Base-by-base conservation (phyloP, 2,329 filamentous ascomycete species). In the Rutstroemia sp. region DNA sequence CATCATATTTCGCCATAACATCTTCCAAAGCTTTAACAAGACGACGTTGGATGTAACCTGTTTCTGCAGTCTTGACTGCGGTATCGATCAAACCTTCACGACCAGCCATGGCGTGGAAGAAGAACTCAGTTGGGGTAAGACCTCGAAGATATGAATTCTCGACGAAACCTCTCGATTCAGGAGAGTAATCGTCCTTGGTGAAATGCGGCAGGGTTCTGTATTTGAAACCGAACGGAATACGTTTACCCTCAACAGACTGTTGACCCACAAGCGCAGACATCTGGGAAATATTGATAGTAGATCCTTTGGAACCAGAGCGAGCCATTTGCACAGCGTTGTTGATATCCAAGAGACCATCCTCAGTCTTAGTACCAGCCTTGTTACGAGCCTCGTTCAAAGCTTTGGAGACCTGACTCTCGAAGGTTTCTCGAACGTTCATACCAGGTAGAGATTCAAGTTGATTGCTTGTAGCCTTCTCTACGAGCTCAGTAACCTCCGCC, bases 41-140 rank as follows among this genome's bases (percentile, higher is more conserved):
- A 78, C 95, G 91, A 75, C 94, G 89, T 74, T 99, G 95, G 63
- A 99, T 99, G 72, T 99, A 99, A 75, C 94, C 94, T 57, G 95
- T 99, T 73, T 99, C 95, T 19, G 94, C 94, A 63, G 94, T 99
- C 81, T 99, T 99, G 75, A 99, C 95, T 63, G 94, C 94, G 52
- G 94, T 99, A 80, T 99, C 94, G 66, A 99, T 99, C 55, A 99
- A 80, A 95, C 94, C 94, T 75, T 99, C 94, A 78, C 94, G 86
- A 90, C 94, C 94, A 79, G 94, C 94, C 94, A 99, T 99, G 69
- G 94, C 94, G 81, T 99, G 94, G 81, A 99, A 99, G 78, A 96
- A 99, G 76, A 99, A 99, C 66, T 99, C 94, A 0, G 89, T 87
- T 0, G 94, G 94, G 0, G 95, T 99, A 58, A 99, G 76, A 56